Base-by-base conservation (phyloP, 1,139 yeast species). In the Suzukiozyma palmioleophila region DNA sequence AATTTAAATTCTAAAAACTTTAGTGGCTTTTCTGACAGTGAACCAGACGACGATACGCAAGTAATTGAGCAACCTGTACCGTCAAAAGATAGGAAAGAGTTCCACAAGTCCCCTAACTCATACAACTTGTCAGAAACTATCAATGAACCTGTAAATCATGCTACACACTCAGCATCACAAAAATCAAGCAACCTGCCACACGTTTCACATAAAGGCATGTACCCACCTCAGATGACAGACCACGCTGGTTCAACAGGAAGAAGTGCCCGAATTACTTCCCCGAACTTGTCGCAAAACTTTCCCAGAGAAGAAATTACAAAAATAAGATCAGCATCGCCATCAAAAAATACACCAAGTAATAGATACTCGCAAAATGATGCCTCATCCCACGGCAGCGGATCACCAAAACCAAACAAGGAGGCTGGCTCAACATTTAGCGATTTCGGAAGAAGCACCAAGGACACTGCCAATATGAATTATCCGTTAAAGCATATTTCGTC, bases 81-180 rank as follows among this genome's bases (percentile, higher is more conserved):
- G 8, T 56, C 59, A 6, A 57, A 54, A 38, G 41, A 38, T 26
- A 25, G 44, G n/a, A 29, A 37, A 10, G 37, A 28, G 22, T 40
- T 48, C 29, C 35, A 45, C 3, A 45, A 49, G 33, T 44, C 50
- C 2, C 35, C 39, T 26, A 52, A 52, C 8, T 43, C 48, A 3
- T 47, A 39, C 34, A 45, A 40, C 35, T 46, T 49, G 40, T 32
- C 46, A 32, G 53, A 38, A 25, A 48, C 33, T 27, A 44, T 53
- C 15, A 52, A 41, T 36, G 48, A 47, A 28, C 58, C 53, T 52
- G 49, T 32, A 41, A 44, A 33, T 60, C 64, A 1, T n/a, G n/a
- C n/a, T 18, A 56, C 57, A 22, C 64, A 61, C 43, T 28, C 31
- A 9, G 63, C 60, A 43, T 34, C 57, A 6, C 64, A 62, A 10